Conservation (phyloP, 73 alveolate genomes). For the Blepharisma japonicum region DNA sequence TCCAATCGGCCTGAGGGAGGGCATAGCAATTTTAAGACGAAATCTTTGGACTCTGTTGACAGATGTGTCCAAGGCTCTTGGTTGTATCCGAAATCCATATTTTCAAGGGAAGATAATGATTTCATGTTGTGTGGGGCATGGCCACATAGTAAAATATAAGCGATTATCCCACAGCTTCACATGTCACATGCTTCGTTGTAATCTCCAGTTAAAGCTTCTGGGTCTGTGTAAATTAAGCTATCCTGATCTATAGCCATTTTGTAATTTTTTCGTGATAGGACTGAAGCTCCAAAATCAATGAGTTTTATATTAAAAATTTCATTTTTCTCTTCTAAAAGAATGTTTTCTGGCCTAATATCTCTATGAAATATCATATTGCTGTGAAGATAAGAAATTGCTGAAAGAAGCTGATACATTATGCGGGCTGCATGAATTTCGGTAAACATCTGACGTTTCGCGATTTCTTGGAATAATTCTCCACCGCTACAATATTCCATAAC, state of each 20-base stretch:
- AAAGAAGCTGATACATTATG: not conserved
- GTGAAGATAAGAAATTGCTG: conserved; percentile 10
- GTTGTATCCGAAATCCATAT: not conserved
- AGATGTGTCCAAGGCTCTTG: not conserved
- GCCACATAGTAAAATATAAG: not conserved
- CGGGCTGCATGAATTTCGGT: conserved; percentile 15
- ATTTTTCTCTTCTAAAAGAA: not conserved
- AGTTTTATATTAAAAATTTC: not conserved
- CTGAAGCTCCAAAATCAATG: not conserved
- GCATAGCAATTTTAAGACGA: not conserved
- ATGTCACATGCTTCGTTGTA: not conserved
- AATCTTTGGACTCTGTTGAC: not conserved
- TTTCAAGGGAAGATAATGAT: not conserved
- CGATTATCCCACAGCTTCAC: conserved; percentile 5
- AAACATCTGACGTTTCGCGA: not conserved
- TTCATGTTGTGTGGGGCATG: not conserved
- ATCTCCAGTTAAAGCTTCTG: not conserved
- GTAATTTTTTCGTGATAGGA: not conserved
- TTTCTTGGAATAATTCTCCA: conserved; percentile 13
- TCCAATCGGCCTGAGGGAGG: not conserved
- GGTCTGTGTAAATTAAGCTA: not conserved
- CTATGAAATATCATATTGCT: not conserved
- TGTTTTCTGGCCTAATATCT: not conserved
- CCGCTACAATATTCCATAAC: conserved; percentile 13
- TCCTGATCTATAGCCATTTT: not conserved